Base-by-base conservation (phyloP, 2,329 filamentous ascomycete species). In the Cytospora mali region DNA sequence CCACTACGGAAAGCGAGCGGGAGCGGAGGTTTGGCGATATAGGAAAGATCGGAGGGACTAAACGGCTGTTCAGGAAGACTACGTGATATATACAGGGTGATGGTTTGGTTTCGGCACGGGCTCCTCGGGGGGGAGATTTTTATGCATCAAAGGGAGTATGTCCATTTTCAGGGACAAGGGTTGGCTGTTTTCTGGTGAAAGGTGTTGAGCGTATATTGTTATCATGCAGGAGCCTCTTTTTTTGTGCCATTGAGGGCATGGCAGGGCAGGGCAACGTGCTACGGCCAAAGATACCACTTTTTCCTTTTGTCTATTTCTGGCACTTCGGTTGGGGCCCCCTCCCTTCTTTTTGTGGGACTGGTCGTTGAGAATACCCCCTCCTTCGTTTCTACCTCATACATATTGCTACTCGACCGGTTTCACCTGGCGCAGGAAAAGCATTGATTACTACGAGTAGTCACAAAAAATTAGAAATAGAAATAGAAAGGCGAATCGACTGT, bases 11-110 rank as follows among this genome's bases (percentile, higher is more conserved):
- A 55, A 64, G 62, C 31, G 66, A 33, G 18, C 27, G 21, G 29
- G 72, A 46, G 2, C 7, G 71, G 68, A 76, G 80, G 52, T 90
- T 92, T 74, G 88, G 87, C 23, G 88, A 92, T 67, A 75, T 93
- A 68, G 88, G 89, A 51, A 91, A 84, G 72, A 86, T 88, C 6
- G 90, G 90, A 2, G 85, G 84, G 9, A 93, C 90, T 18, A 90
- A 90, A 77, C 83, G 91, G 68, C 73, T 93, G 56, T 91, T 90
- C 70, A 81, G 86, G 70, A 81, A 81, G 74, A 73, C 61, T 13
- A 57, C 62, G 10, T 64, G 49, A 60, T 29, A n/a, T 39, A n/a
- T 28, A 52, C 27, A 61, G 14, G 57, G 49, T 49, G 71, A 31
- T 11, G 42, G n/a, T 9, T 6, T 46, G n/a, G n/a, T 4, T 23